Conservation (phyloP, 2,329 filamentous ascomycete genomes). For the Penicillium sp. region DNA sequence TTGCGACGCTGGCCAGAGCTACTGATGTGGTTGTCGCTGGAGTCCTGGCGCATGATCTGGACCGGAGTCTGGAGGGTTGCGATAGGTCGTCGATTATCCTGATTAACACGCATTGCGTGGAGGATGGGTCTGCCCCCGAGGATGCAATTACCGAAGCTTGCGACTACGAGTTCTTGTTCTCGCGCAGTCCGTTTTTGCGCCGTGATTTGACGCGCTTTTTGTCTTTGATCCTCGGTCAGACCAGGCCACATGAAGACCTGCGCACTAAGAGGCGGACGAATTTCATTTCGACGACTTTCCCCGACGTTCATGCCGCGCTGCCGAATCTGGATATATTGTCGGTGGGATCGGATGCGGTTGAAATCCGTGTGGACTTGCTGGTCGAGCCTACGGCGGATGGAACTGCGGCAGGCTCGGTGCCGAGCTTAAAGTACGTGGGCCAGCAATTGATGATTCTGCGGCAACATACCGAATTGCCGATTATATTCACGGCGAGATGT, state of each 20-base stretch:
- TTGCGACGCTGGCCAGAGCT: constrained; percentile 59
- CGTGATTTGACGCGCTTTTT: constrained; percentile 79
- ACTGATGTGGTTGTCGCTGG: constrained; percentile 72
- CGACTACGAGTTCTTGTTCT: constrained; percentile 89
- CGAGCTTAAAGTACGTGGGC: constrained; percentile 82
- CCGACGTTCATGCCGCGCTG: constrained; percentile 80
- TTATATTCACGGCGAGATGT: constrained; percentile 86
- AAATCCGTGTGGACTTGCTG: constrained; percentile 81
- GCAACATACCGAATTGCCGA: constrained; percentile 84
- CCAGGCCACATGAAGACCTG: constrained; percentile 76
- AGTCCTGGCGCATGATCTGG: constrained; percentile 63
- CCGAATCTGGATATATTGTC: constrained; percentile 87
- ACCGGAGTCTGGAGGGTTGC: constrained; percentile 63
- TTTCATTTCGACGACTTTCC: constrained; percentile 87
- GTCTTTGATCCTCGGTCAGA: constrained; percentile 79
- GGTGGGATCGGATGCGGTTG: constrained; percentile 83
- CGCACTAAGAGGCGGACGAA: constrained; percentile 75
- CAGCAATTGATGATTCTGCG: constrained; percentile 84
- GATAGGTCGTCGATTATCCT: constrained; percentile 66
- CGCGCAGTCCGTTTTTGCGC: constrained; percentile 71
- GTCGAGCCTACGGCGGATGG: constrained; percentile 72
- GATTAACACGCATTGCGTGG: constrained; percentile 79
- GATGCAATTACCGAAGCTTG: constrained; percentile 68
- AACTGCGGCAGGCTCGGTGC: constrained; percentile 64
- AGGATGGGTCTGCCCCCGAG: constrained; percentile 72